A percentile compares a stretch with the other conserved stretches of the same genome.
These are phyloP conservation scores for Aristolochia fimbriata DNA, from an alignment of 164 flowering plant genomes.

Conservation along the genomic window DNA sequence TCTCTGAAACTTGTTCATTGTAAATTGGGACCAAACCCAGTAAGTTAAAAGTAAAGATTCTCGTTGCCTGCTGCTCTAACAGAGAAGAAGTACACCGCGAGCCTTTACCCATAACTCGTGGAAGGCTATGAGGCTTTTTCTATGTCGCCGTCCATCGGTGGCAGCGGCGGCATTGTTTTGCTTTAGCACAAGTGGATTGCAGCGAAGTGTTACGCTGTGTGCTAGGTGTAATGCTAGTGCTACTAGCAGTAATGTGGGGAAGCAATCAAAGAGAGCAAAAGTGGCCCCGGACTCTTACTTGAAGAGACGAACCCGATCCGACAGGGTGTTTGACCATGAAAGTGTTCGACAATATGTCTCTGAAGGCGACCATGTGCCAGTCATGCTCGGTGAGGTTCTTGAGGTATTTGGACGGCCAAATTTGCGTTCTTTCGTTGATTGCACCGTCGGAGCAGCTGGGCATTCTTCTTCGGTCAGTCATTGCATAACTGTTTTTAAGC, in stretches of 20 bases:
- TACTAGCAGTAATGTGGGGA: background rate
- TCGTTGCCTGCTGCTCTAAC: too few relatives aligned
- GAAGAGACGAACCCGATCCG: slow-evolving; percentile 84
- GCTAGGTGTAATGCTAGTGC: background rate
- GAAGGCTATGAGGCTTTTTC: too few relatives aligned
- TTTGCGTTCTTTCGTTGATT: slow-evolving; percentile 72
- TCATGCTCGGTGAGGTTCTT: slow-evolving; percentile 79
- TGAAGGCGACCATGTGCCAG: slow-evolving; percentile 50
- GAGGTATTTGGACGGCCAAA: slow-evolving; percentile 48
- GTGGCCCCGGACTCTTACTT: slow-evolving; percentile 8
- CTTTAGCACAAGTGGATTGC: background rate
- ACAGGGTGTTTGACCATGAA: slow-evolving; percentile 36
- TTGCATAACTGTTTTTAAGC: too few relatives aligned
- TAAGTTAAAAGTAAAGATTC: too few relatives aligned
- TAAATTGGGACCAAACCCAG: too few relatives aligned
- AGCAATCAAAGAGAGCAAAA: background rate
- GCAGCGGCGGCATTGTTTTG: background rate
- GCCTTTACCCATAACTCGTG: too few relatives aligned
- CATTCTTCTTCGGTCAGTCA: slow-evolving; percentile 77
- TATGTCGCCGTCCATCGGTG: background rate
- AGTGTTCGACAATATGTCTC: slow-evolving; percentile 16
- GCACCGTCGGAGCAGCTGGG: slow-evolving; percentile 93
- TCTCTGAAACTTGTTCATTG: too few relatives aligned
- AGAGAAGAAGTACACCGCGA: too few relatives aligned
- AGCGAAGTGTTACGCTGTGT: background rate